A percentile compares a stretch with the other conserved stretches of the same genome.
phyloP scores from a whole-genome alignment of 1,284 basidiomycete genomes.

The Boletellus dicymbophilus region DNA sequence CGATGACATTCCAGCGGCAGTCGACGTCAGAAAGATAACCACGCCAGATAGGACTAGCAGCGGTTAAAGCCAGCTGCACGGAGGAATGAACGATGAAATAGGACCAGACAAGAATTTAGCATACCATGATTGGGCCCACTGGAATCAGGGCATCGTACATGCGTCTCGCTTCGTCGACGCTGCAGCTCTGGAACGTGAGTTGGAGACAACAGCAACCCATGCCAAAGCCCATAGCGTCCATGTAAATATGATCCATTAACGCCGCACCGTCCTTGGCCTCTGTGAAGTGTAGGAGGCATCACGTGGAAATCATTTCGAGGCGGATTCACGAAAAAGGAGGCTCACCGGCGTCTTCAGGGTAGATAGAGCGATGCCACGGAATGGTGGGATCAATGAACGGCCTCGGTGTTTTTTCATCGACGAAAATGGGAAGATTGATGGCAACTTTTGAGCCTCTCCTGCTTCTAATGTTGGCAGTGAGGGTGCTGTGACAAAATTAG shows the following conservation, averaged over 20 bases:
- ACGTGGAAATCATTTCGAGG: conserved; percentile 14
- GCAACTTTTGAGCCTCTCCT: conserved; percentile 93
- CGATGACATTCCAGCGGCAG: conserved; percentile 98
- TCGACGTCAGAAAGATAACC: conserved; percentile 97
- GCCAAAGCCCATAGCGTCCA: conserved; percentile 99
- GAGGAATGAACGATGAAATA: conserved; percentile 7
- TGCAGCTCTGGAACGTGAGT: conserved; percentile 96
- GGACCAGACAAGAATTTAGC: conserved; percentile 20
- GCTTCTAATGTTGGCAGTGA: conserved; percentile 94
- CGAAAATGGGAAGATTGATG: conserved; percentile 94
- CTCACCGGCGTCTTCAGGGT: conserved; percentile 78
- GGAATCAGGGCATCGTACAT: conserved; percentile 97
- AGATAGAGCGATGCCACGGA: conserved; percentile 80
- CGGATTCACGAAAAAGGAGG: conserved; percentile 2
- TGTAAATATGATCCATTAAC: conserved; percentile 89
- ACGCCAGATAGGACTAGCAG: conserved; percentile 92
- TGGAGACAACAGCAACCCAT: conserved; percentile 99
- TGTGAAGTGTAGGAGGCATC: conserved; percentile 25
- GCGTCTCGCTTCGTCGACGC: conserved; percentile 87
- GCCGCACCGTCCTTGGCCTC: conserved; percentile 91
- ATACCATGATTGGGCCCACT: conserved; percentile 90
- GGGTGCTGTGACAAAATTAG: conserved; percentile 58
- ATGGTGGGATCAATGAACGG: conserved; percentile 93
- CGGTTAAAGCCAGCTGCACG: conserved; percentile 85
- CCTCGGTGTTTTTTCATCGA: conserved; percentile 84